phyloP scores from a whole-genome alignment of 2,329 filamentous ascomycete species.

The Capronia americana region DNA sequence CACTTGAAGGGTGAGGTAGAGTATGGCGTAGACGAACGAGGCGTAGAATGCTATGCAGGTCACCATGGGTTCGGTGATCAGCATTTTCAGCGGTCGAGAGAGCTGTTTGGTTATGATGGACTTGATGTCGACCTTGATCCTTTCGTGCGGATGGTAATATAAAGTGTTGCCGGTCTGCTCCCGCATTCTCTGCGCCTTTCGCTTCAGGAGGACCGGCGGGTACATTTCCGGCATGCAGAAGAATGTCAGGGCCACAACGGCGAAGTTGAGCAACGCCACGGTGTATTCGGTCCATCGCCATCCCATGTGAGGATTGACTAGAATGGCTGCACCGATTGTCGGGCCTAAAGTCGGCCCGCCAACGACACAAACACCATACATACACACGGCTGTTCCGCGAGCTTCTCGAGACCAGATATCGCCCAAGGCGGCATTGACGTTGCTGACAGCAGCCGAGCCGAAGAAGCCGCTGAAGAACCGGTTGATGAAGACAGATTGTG shows the following conservation, averaged over 20 bases:
- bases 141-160: slow-evolving; percentile 56
- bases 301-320: slow-evolving; percentile 45
- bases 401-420: slow-evolving; percentile 51
- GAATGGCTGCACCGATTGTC: slow-evolving; percentile 50
- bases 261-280: slow-evolving; percentile 50
- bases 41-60: slow-evolving; percentile 54
- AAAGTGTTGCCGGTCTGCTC: slow-evolving; percentile 48
- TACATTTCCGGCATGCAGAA: slow-evolving; percentile 51
- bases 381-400: slow-evolving; percentile 49
- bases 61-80: slow-evolving; percentile 57
- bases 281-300: slow-evolving; percentile 57
- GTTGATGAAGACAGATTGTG: slow-evolving; percentile 48
- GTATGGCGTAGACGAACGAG: slow-evolving; percentile 55
- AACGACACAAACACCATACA: slow-evolving; percentile 51
- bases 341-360: slow-evolving; percentile 53
- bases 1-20: slow-evolving; percentile 56
- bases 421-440: slow-evolving; percentile 53
- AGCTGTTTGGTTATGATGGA: slow-evolving; percentile 54
- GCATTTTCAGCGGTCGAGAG: slow-evolving; percentile 52
- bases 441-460: slow-evolving; percentile 52
- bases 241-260: slow-evolving; percentile 40
- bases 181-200: slow-evolving; percentile 48
- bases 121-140: slow-evolving; percentile 49
- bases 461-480: slow-evolving; percentile 56
- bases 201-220: slow-evolving; percentile 48